These are phyloP conservation scores for Dothiorella sarmentorum DNA, from an alignment of 2,329 filamentous ascomycete species.

Conservation along the genomic window DNA sequence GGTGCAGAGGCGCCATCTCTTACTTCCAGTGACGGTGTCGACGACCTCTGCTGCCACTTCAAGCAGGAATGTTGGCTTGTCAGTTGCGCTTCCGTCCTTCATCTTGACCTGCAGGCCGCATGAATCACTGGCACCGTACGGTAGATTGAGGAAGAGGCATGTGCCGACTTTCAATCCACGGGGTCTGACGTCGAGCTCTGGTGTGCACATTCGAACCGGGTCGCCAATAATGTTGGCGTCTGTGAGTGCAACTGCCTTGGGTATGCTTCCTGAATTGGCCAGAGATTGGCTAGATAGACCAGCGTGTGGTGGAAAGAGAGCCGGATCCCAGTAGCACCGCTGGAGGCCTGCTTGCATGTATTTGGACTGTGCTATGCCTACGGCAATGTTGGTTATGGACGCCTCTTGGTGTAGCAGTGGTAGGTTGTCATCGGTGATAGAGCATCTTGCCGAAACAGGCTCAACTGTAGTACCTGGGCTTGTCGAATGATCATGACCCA, in stretches of 20 bases:
- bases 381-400: neutral
- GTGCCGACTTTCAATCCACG: constrained; percentile 1
- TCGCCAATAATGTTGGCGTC: constrained; percentile 2
- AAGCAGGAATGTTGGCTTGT: neutral
- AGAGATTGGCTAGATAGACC: neutral
- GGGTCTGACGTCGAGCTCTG: neutral
- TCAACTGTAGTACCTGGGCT: neutral
- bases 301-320: neutral
- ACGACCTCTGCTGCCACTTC: neutral
- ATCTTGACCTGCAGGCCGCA: neutral
- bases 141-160: constrained; percentile 13
- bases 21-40: neutral
- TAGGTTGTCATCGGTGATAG: too few species aligned
- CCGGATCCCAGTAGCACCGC: neutral
- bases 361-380: neutral
- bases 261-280: neutral
- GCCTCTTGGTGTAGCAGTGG: neutral
- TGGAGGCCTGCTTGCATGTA: neutral
- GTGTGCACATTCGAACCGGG: neutral
- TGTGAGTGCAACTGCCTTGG: neutral
- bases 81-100: neutral
- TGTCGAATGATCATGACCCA: neutral
- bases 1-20: constrained; percentile 1
- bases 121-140: neutral
- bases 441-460: neutral